These are phyloP conservation scores for Populus ilicifolia DNA, from an alignment of 345 rosid genomes.

Conservation along the genomic window DNA sequence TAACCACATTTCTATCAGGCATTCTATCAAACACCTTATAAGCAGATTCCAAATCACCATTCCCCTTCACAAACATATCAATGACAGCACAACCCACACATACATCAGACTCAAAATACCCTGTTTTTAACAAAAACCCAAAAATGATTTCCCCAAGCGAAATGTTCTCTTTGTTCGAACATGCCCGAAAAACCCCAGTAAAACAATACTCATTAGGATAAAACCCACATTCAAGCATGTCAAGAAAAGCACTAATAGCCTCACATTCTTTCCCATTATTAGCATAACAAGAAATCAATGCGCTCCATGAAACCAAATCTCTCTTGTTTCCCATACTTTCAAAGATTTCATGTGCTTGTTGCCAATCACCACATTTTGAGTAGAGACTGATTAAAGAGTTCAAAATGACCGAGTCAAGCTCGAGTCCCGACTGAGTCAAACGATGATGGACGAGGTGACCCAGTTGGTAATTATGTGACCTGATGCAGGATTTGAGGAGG, in stretches of 20 bases:
- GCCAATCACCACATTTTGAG: slow-evolving; percentile 51
- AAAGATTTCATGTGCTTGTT: slow-evolving; percentile 43
- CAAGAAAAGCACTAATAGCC: slow-evolving; percentile 41
- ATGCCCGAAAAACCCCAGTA: slow-evolving; percentile 54
- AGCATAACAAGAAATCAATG: slow-evolving; percentile 65
- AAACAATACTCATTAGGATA: slow-evolving; percentile 65
- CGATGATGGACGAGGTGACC: slow-evolving; percentile 53
- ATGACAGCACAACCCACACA: slow-evolving; percentile 65
- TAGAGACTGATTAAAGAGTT: slow-evolving; percentile 72
- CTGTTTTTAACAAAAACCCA: slow-evolving; percentile 53
- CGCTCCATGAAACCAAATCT: slow-evolving; percentile 71
- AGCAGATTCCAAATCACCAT: slow-evolving; percentile 42
- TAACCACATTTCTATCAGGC: slow-evolving; percentile 51
- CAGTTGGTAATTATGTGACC: slow-evolving; percentile 49
- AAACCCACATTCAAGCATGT: slow-evolving; percentile 53
- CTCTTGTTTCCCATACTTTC: slow-evolving; percentile 48
- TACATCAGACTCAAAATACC: slow-evolving; percentile 46
- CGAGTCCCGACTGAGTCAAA: slow-evolving; percentile 36
- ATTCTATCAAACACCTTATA: slow-evolving; percentile 57
- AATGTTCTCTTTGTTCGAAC: slow-evolving; percentile 36
- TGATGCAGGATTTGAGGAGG: slow-evolving; percentile 73
- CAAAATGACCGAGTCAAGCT: slow-evolving; percentile 50
- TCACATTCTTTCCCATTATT: slow-evolving; percentile 40
- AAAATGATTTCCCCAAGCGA: slow-evolving; percentile 39
- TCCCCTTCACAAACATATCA: slow-evolving; percentile 59